These are phyloP conservation scores for Lactarius evosmus DNA, from an alignment of 768 basidiomycete species.

Conservation along the genomic window DNA sequence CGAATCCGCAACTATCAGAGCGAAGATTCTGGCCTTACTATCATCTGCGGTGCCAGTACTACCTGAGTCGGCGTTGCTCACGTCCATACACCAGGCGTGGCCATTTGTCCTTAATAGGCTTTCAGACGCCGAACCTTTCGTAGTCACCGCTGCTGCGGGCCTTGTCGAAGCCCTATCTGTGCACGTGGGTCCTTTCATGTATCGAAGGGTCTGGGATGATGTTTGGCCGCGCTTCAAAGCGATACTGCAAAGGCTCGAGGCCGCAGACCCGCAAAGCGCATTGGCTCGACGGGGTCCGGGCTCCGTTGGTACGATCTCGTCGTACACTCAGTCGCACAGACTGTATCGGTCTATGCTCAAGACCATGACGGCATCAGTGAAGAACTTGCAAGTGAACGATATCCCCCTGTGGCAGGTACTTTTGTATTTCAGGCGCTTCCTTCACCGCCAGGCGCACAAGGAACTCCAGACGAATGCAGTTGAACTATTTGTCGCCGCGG, in stretches of 20 bases:
- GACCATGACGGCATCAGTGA: conserved; percentile 66
- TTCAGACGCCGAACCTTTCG: conserved; percentile 67
- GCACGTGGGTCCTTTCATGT: conserved; percentile 84
- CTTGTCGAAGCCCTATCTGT: conserved; percentile 69
- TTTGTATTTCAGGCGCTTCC: conserved; percentile 71
- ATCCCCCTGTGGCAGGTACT: conserved; percentile 77
- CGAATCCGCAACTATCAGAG: conserved; percentile 78
- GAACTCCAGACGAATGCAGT: conserved; percentile 71
- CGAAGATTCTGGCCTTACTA: conserved; percentile 75
- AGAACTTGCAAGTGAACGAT: conserved; percentile 68
- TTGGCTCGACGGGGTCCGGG: conserved; percentile 53
- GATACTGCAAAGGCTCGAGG: conserved; percentile 58
- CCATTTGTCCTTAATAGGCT: conserved; percentile 89
- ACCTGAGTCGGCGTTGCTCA: conserved; percentile 71
- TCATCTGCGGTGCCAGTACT: conserved; percentile 69
- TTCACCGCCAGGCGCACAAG: conserved; percentile 60
- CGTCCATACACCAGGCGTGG: conserved; percentile 87
- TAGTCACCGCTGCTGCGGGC: conserved; percentile 70
- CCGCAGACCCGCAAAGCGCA: conserved; percentile 64
- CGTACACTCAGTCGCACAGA: conserved; percentile 79
- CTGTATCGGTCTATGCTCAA: conserved; percentile 71
- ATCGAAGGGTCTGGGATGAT: conserved; percentile 81
- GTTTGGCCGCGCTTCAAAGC: conserved; percentile 81
- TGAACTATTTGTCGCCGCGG: conserved; percentile 60
- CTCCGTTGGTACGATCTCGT: conserved; percentile 59